Evolutionary conservation across 2,329 filamentous ascomycete species (phyloP).

Genomic region (Colletotrichum sp.): DNA sequence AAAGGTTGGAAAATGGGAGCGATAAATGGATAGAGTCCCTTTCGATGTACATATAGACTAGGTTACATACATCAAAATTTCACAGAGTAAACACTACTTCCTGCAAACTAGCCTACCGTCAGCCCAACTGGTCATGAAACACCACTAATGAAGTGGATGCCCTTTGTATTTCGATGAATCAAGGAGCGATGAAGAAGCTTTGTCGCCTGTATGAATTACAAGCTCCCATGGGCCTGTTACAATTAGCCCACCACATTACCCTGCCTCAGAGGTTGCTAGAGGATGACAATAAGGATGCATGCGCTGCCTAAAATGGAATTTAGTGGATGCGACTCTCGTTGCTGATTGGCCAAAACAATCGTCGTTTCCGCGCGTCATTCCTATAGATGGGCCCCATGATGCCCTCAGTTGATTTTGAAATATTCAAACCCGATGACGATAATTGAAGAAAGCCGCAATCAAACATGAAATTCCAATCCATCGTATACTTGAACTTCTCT

Average conservation of each 20-base stretch:
- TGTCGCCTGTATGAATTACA: background rate
- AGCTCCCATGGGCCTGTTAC: fast-evolving
- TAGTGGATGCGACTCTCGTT: background rate
- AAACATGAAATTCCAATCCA: too few relatives aligned
- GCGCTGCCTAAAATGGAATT: background rate
- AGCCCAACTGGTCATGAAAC: background rate
- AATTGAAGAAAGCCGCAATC: background rate
- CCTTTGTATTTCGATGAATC: background rate
- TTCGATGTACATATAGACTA: background rate
- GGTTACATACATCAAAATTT: background rate
- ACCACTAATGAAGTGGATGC: background rate
- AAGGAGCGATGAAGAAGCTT: background rate
- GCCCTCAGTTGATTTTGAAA: background rate
- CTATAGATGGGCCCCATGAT: background rate
- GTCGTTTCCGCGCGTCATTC: background rate
- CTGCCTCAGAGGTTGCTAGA: background rate
- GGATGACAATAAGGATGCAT: background rate
- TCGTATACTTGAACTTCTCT: background rate
- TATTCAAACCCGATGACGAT: fast-evolving
- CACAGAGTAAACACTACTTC: background rate
- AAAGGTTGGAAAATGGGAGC: background rate
- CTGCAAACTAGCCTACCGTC: background rate
- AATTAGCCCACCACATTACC: fast-evolving
- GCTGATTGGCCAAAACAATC: background rate
- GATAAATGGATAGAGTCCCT: background rate